Base-by-base conservation (phyloP, 106 monocot species). In the Triglochin maritima region DNA sequence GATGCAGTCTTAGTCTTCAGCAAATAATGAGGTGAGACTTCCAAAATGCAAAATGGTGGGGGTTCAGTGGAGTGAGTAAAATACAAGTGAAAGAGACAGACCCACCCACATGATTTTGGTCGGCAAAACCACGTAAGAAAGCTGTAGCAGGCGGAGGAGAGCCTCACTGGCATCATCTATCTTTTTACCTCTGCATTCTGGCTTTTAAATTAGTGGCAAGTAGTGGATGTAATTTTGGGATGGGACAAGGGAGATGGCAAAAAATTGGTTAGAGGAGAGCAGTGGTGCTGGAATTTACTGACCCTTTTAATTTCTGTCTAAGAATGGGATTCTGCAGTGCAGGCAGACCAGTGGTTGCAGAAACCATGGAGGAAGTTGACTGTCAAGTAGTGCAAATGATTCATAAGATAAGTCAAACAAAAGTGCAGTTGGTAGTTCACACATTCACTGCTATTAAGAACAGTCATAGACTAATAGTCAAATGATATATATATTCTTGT, bases 81-180 rank as follows among this genome's bases (percentile, higher is more conserved):
- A 59, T 14, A 60, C 3, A 17, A 17, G 17, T 16, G 10, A 29
- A 29, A 29, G 29, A 29, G 1, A 9, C 7, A 42, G 17, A 41
- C 60, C 4, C 45, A 46, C 63, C 63, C 63, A 48, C 63, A 63
- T 48, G 63, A 44, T 63, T 10, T 15, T 63, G 47, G 10, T 45
- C 63, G 46, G 63, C 47, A 7, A 46, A 42, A 45, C 46, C 47
- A 16, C n/a, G 46, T 48, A 63, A 63, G 63, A 63, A 10, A 47
- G 63, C 15, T 63, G 29, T 29, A 29, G 29, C 44, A 63, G 63
- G 47, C 46, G 63, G 12, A 63, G 17, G 45, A 63, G 47, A 47
- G 11, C 63, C 44, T 13, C 47, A 17, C 15, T 60, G 44, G 63
- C 63, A 63, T 63, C 47, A 29, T 29, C 0, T 29, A 29, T 29